Evolutionary conservation across 305 asterid species (phyloP), one percentile per base, ranked within the genome.

Genomic region (Caryopteris hybrid): DNA sequence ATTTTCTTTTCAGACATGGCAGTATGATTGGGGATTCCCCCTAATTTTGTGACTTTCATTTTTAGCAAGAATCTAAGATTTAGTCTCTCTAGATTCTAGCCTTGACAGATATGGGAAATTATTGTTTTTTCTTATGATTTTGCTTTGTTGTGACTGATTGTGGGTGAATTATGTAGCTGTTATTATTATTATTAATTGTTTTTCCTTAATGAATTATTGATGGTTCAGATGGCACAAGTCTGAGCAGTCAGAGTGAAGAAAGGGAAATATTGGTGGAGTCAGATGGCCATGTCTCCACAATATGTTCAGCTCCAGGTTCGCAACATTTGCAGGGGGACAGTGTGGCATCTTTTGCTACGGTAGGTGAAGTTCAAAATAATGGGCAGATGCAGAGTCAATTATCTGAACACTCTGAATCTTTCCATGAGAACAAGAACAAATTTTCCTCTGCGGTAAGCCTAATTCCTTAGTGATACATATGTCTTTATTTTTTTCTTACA

Each of bases 391-490:
- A 81, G 55, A 86, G 83, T 80, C 75, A 68, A 38, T 74, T 70
- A 72, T 51, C 61, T 61, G 80, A 74, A 51, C 76, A 36, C 10
- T 83, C 96, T 64, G 78, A 89, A 45, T 74, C 96, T 27, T 77
- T 64, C 73, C 69, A 62, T 69, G 98, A 92, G 61, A 76, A 84
- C 63, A 90, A 80, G 77, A 84, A 77, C 78, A 69, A 81, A 59
- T 88, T 85, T 73, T 85, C 98, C 62, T 89, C 98, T 38, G 55
- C 69, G 89, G 96, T 92, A 76, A 59, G 74, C 64, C 52, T 53
- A 20, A 16, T 63, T 21, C 70, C 46, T 38, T 27, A 20, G 27
- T 60, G 22, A 36, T 74, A 61, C 38, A 61, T 46, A 13, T 50
- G 31, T 65, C 61, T 8, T 54, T 53, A 34, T 0, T 46, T 71